Evolutionary conservation across 306 rosid species (phyloP), one percentile per base, ranked within the genome.

Genomic region (Spatholobus suberectus): DNA sequence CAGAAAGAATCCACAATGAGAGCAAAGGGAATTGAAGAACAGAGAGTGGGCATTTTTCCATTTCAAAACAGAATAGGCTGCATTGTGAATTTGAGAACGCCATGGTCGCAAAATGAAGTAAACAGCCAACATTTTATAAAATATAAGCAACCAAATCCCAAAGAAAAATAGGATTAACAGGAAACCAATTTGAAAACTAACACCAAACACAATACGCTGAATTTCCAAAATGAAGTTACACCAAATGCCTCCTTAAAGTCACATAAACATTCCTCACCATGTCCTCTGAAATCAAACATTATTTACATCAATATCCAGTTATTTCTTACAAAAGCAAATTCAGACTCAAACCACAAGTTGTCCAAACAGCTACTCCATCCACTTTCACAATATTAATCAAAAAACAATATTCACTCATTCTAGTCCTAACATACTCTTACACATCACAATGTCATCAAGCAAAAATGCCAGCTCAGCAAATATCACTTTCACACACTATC

Each of bases 361-460:
- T 24, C 70, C 38, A 51, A 35, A 43, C 8, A 24, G 10, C 35
- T 35, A 73, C 43, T 63, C 66, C 68, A 54, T 57, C 84, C 61
- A 23, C 40, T 52, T 55, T 55, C 29, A 35, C 34, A 54, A 68
- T 0, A 58, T 35, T 51, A 78, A 58, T 11, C 34, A 37, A 49
- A 34, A 68, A 65, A 29, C 76, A 75, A 40, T 17, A 37, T 8
- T 52, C 18, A 74, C 5, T 72, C 24, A 74, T 54, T 75, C 62
- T 40, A 54, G 4, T 41, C 46, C 49, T 52, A 43, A 13, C 23
- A 70, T 21, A 68, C 58, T 21, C 72, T 32, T 49, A 49, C 59
- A 46, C 65, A 55, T 46, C 49, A 57, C 57, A 76, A 7, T n/a
- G 46, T 49, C 14, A 13, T 1, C 1, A 29, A 44, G 13, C 58